phyloP scores from a whole-genome alignment of 768 basidiomycete species.

The Naematelia encephala region DNA sequence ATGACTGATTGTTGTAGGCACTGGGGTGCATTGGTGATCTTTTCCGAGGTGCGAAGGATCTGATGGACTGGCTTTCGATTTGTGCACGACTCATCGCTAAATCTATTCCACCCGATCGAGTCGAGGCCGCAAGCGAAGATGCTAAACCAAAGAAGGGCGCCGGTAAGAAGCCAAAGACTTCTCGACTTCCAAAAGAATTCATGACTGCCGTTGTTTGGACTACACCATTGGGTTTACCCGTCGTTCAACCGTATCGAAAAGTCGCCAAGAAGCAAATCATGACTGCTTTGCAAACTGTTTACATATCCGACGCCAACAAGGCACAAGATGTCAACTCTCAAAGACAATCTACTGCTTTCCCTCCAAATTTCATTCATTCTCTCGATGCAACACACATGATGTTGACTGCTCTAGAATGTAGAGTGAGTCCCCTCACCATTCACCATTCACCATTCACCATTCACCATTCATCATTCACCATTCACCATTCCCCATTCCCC shows the following conservation, averaged over 20 bases:
- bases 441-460: too few species aligned
- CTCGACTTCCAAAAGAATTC: conserved; percentile 70
- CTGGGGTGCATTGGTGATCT: conserved; percentile 82
- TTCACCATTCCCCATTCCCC: too few species aligned
- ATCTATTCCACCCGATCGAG: conserved; percentile 67
- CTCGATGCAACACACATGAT: conserved; percentile 99
- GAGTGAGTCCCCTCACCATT: conserved; percentile 53
- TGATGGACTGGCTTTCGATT: conserved; percentile 84
- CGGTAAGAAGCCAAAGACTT: conserved; percentile 34
- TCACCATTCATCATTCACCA: too few species aligned
- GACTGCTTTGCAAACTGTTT: conserved; percentile 81
- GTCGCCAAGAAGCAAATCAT: conserved; percentile 72
- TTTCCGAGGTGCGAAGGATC: conserved; percentile 85
- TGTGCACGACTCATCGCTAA: conserved; percentile 81
- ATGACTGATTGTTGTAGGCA: conserved; percentile 53
- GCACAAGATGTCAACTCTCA: conserved; percentile 73
- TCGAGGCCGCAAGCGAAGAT: conserved; percentile 26
- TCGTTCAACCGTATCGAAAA: conserved; percentile 94
- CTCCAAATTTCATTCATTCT: conserved; percentile 97
- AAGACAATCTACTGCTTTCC: conserved; percentile 95
- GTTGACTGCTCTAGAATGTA: conserved; percentile 85
- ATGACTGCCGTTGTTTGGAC: conserved; percentile 98
- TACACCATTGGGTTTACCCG: conserved; percentile 87
- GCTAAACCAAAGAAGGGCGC: not conserved
- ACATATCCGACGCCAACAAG: conserved; percentile 77